These are phyloP conservation scores for Puccinia hordei DNA, from an alignment of 1,284 basidiomycete genomes.

Conservation along the genomic window DNA sequence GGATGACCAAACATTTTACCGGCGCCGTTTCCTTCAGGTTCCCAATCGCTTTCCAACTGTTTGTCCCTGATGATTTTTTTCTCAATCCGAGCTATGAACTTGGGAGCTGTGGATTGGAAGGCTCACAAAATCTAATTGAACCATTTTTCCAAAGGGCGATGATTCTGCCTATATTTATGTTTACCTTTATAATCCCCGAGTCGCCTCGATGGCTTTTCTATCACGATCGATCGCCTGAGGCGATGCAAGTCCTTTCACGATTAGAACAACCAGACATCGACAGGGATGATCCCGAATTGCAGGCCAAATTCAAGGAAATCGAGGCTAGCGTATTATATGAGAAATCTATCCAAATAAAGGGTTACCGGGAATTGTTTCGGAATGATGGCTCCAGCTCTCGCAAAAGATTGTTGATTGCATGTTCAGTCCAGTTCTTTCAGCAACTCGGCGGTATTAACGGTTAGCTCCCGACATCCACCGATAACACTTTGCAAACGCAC, in stretches of 20 bases:
- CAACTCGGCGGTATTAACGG: slow-evolving; percentile 59
- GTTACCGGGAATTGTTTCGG: slow-evolving; percentile 57
- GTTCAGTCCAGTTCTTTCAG: slow-evolving; percentile 59
- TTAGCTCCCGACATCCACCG: not conserved
- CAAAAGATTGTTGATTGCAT: slow-evolving; percentile 58
- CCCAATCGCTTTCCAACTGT: slow-evolving; percentile 54
- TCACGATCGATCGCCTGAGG: slow-evolving; percentile 55
- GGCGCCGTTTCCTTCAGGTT: slow-evolving; percentile 50
- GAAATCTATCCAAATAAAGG: slow-evolving; percentile 53
- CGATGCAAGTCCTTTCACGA: slow-evolving; percentile 55
- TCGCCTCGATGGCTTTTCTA: slow-evolving; percentile 58
- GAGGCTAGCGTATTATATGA: slow-evolving; percentile 56
- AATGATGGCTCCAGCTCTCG: slow-evolving; percentile 57
- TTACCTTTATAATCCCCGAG: slow-evolving; percentile 56
- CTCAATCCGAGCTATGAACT: not conserved
- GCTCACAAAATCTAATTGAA: not conserved
- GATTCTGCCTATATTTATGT: slow-evolving; percentile 53
- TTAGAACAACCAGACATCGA: slow-evolving; percentile 53
- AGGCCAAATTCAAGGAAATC: slow-evolving; percentile 55
- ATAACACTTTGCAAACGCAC: not conserved
- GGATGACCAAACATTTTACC: slow-evolving; percentile 53
- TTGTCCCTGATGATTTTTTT: not conserved
- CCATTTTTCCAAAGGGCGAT: slow-evolving; percentile 51
- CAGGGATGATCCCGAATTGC: slow-evolving; percentile 53
- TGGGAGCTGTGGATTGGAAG: no score